phyloP scores from a whole-genome alignment of 257 asterid species.

The Sherardia arvensis region DNA sequence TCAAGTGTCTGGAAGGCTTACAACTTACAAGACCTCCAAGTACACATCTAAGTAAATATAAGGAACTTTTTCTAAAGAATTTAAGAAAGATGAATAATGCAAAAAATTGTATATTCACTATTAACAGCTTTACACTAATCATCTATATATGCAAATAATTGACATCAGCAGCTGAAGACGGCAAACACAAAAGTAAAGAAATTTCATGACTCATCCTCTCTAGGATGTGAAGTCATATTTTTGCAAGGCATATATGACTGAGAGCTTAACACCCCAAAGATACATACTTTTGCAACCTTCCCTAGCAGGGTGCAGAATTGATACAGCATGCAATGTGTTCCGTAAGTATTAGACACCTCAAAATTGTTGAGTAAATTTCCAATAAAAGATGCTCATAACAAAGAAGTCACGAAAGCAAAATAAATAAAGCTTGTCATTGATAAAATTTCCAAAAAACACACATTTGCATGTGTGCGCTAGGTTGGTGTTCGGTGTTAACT shows the following conservation, averaged over 20 bases:
- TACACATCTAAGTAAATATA: neutral
- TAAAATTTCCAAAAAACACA: neutral
- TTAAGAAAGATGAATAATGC: neutral
- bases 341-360: neutral
- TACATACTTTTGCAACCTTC: no score
- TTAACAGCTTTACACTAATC: neutral
- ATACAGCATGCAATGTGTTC: neutral
- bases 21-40: constrained; percentile 1
- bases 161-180: no score
- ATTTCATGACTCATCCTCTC: neutral
- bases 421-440: neutral
- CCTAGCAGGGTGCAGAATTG: neutral
- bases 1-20: neutral
- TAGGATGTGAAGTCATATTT: neutral
- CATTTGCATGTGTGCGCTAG: no score
- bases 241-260: neutral
- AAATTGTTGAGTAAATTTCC: neutral
- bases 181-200: neutral
- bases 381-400: neutral
- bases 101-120: neutral
- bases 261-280: neutral
- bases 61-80: neutral
- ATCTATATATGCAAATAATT: neutral
- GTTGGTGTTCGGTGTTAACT: neutral
- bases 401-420: neutral